These are phyloP conservation scores for Xylaria cubensis DNA, from an alignment of 495 filamentous ascomycete genomes.

Conservation along the genomic window DNA sequence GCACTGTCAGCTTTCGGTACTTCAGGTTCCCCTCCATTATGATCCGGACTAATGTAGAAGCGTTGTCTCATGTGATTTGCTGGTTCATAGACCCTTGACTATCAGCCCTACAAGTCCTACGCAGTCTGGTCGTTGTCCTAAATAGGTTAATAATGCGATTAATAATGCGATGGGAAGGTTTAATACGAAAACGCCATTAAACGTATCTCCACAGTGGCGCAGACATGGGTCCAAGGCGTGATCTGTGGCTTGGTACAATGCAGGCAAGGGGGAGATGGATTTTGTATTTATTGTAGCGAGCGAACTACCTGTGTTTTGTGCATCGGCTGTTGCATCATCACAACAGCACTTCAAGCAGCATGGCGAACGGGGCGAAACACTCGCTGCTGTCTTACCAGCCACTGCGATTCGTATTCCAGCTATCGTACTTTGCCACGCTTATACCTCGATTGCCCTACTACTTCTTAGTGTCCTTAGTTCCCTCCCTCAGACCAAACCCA, in stretches of 20 bases:
- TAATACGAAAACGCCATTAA: not conserved
- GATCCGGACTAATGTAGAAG: too few relatives aligned
- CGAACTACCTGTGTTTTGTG: not conserved
- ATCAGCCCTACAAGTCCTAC: too few relatives aligned
- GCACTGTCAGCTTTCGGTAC: not conserved
- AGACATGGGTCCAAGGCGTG: not conserved
- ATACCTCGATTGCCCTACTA: conserved; percentile 23
- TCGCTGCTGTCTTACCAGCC: conserved; percentile 27
- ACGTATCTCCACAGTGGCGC: not conserved
- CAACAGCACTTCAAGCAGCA: not conserved
- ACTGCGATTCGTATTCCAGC: conserved; percentile 17
- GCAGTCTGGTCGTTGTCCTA: too few relatives aligned
- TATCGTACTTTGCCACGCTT: conserved; percentile 11
- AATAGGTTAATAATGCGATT: too few relatives aligned
- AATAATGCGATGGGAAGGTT: too few relatives aligned
- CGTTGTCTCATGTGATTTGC: too few relatives aligned
- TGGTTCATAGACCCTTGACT: not conserved
- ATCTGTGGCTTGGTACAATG: not conserved
- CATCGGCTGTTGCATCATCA: not conserved
- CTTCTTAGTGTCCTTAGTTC: not conserved
- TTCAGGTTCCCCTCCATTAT: not conserved
- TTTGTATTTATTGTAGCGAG: not conserved
- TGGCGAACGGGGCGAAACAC: not conserved
- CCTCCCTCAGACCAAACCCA: conserved; percentile 14
- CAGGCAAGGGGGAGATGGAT: not conserved